A percentile compares a stretch with the other conserved stretches of the same genome.
These are phyloP conservation scores for Lumnitzera racemosa DNA, from an alignment of 345 rosid genomes.

Conservation along the genomic window DNA sequence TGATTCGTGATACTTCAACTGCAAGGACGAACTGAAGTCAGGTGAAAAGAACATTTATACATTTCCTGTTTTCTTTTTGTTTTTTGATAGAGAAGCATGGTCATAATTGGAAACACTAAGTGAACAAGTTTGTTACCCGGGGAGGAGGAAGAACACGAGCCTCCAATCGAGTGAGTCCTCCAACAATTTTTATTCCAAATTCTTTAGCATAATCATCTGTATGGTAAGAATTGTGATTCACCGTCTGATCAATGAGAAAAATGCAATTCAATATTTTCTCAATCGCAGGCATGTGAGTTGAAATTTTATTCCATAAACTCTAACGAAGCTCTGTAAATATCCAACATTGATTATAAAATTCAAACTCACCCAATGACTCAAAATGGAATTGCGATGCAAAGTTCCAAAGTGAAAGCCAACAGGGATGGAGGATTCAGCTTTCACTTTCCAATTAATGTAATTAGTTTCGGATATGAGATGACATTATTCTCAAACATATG, in stretches of 20 bases:
- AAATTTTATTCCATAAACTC: background rate
- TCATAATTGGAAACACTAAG: background rate
- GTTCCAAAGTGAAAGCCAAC: too few species aligned
- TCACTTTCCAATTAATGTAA: too few species aligned
- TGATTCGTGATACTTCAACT: slow-evolving; percentile 93
- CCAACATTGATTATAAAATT: too few species aligned
- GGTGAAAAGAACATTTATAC: background rate
- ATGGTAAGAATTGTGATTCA: slow-evolving; percentile 54
- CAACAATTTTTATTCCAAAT: slow-evolving; percentile 77
- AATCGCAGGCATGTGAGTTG: background rate
- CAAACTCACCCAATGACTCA: too few species aligned
- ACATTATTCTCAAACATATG: too few species aligned
- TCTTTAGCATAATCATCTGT: slow-evolving; percentile 76
- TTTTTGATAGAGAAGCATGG: too few species aligned
- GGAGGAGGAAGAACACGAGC: slow-evolving; percentile 95
- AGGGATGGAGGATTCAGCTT: too few species aligned
- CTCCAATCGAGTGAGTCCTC: slow-evolving; percentile 73
- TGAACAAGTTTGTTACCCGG: slow-evolving; percentile 36
- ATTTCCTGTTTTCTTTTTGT: too few species aligned
- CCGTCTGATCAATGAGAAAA: slow-evolving; percentile 37
- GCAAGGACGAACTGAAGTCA: slow-evolving; percentile 12
- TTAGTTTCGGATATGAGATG: too few species aligned
- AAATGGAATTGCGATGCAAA: too few species aligned
- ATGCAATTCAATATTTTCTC: slow-evolving; percentile 5
- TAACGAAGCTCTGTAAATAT: background rate